Conservation (phyloP, 2,329 filamentous ascomycete species). For the Sphaerulina musiva region DNA sequence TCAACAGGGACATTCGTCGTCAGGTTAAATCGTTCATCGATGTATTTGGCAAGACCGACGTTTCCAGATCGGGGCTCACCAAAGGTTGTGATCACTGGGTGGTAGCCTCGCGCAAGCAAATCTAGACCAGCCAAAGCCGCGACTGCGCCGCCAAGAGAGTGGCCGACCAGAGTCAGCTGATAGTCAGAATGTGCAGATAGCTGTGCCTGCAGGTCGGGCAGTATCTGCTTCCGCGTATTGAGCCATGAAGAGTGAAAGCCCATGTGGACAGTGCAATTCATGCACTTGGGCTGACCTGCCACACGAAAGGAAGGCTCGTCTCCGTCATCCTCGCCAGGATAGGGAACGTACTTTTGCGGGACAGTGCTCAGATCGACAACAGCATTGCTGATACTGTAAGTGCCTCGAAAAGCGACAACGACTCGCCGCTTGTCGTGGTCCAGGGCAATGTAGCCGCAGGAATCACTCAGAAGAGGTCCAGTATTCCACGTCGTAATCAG, state of each 20-base stretch:
- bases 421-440: conserved; percentile 65
- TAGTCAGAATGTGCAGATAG: conserved; percentile 61
- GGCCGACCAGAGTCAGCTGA: conserved; percentile 71
- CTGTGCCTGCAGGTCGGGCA: conserved; percentile 59
- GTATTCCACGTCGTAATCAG: conserved; percentile 86
- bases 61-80: conserved; percentile 70
- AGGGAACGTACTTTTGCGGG: conserved; percentile 85
- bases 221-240: conserved; percentile 61
- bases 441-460: conserved; percentile 88
- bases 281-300: conserved; percentile 53
- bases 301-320: conserved; percentile 24
- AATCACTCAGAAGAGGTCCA: conserved; percentile 76
- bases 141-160: conserved; percentile 87
- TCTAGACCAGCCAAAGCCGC: conserved; percentile 82
- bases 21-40: conserved; percentile 47
- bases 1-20: conserved; percentile 4
- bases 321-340: conserved; percentile 51
- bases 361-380: conserved; percentile 83
- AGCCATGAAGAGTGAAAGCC: conserved; percentile 85
- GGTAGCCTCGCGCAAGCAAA: conserved; percentile 67
- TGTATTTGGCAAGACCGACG: conserved; percentile 45
- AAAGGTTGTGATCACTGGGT: conserved; percentile 78
- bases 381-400: conserved; percentile 87
- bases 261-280: conserved; percentile 85
- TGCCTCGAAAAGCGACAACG: conserved; percentile 84